phyloP scores from a whole-genome alignment of 805 yeast species.

The Wickerhamiella bombiphila region DNA sequence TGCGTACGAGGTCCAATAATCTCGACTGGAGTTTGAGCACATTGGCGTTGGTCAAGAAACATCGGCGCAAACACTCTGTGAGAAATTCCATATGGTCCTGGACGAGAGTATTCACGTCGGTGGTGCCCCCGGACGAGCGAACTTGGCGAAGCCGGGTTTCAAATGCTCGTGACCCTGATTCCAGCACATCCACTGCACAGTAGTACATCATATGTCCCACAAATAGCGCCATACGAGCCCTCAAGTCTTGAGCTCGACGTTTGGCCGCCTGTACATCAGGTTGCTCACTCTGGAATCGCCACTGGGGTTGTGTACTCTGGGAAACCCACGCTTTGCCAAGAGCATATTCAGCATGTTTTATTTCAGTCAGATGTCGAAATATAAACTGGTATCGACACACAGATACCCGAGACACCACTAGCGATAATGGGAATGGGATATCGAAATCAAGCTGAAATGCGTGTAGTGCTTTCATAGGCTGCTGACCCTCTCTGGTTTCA shows the following conservation, averaged over 20 bases:
- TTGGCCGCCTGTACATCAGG: conserved; percentile 35
- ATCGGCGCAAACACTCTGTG: conserved; percentile 49
- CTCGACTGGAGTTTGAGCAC: conserved; percentile 31
- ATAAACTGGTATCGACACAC: conserved; percentile 66
- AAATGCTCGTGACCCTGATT: conserved; percentile 36
- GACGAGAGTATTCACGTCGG: conserved; percentile 32
- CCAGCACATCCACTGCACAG: conserved; percentile 44
- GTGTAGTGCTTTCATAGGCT: conserved; percentile 7
- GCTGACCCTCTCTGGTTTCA: conserved; percentile 1
- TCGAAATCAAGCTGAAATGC: conserved; percentile 27
- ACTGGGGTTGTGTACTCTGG: conserved; percentile 45
- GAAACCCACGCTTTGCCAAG: conserved; percentile 61
- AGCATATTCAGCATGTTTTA: conserved; percentile 47
- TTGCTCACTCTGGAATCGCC: conserved; percentile 42
- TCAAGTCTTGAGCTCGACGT: conserved; percentile 21
- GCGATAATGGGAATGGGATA: conserved; percentile 76
- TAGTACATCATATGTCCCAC: conserved; percentile 41
- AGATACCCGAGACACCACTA: conserved; percentile 55
- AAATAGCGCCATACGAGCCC: conserved; percentile 40
- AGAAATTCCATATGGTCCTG: conserved; percentile 40
- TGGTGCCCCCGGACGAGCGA: too few species aligned
- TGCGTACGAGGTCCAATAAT: conserved; percentile 27
- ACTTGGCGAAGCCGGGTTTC: too few species aligned
- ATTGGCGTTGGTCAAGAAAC: conserved; percentile 47
- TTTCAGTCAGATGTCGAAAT: conserved; percentile 51